Evolutionary conservation across 345 rosid genomes (phyloP).

Genomic region (Clausena lansium): DNA sequence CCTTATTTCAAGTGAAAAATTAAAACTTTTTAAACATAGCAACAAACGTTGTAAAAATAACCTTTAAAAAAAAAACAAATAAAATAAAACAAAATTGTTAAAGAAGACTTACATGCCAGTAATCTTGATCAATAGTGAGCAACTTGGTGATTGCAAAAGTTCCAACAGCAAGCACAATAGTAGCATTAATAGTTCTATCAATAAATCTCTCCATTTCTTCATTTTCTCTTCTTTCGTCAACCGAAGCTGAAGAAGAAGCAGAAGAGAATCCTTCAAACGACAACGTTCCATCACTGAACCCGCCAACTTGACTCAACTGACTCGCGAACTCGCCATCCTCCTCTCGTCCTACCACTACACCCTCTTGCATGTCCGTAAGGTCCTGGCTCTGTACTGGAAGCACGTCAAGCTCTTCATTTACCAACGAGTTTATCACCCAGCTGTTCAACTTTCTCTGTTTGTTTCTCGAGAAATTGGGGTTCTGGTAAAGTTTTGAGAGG

Average conservation of each 20-base stretch:
- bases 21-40: background rate
- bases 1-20: too few species aligned
- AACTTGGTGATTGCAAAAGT: slow-evolving; percentile 76
- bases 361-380: slow-evolving; percentile 54
- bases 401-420: slow-evolving; percentile 55
- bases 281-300: slow-evolving; percentile 52
- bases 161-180: slow-evolving; percentile 80
- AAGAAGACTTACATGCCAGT: slow-evolving; percentile 75
- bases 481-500: slow-evolving; percentile 27
- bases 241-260: slow-evolving; percentile 35
- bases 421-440: slow-evolving; percentile 41
- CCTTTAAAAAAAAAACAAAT: background rate
- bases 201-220: slow-evolving; percentile 54
- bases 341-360: slow-evolving; percentile 47
- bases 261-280: slow-evolving; percentile 81
- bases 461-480: slow-evolving; percentile 35
- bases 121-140: slow-evolving; percentile 86
- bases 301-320: slow-evolving; percentile 64
- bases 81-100: background rate
- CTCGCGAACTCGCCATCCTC: slow-evolving; percentile 47
- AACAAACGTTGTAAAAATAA: background rate
- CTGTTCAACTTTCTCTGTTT: slow-evolving; percentile 29
- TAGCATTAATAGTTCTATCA: slow-evolving; percentile 73
- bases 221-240: slow-evolving; percentile 25
- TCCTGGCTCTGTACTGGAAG: slow-evolving; percentile 66